Percentiles rank a stretch among this genome's conserved stretches.
Evolutionary conservation across 345 rosid genomes (phyloP).

Genomic region (Acer campestre): DNA sequence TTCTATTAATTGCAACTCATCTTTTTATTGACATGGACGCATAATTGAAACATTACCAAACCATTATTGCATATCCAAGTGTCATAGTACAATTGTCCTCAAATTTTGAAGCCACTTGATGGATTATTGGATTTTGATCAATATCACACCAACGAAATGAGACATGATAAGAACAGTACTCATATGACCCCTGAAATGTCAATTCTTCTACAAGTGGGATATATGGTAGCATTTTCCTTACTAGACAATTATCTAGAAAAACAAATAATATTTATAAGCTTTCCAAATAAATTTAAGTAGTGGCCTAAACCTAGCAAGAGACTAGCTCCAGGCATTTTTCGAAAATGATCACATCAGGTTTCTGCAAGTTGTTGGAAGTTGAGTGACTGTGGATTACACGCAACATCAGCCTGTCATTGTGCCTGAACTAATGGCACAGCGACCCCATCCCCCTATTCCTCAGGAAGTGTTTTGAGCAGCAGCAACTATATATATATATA

Average conservation of each 20-base stretch:
- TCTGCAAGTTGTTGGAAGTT: slow-evolving; percentile 14
- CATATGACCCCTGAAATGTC: slow-evolving; percentile 17
- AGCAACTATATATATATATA: neutral
- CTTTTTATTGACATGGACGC: too few relatives aligned
- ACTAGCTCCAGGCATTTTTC: neutral
- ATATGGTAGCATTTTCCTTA: neutral
- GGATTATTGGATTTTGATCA: slow-evolving; percentile 13
- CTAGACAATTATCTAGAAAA: neutral
- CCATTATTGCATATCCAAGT: slow-evolving; percentile 7
- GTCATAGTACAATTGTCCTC: slow-evolving; percentile 24
- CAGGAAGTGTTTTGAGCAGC: neutral
- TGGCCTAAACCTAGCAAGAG: neutral
- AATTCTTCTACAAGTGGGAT: slow-evolving; percentile 28
- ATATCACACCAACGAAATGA: neutral
- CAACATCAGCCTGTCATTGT: slow-evolving; percentile 11
- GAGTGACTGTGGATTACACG: neutral
- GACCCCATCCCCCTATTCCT: neutral
- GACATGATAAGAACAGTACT: neutral
- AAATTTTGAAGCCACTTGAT: slow-evolving; percentile 14
- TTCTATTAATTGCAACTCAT: too few relatives aligned
- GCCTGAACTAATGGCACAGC: neutral
- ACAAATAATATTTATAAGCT: neutral
- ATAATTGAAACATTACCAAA: neutral
- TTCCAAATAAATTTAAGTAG: neutral
- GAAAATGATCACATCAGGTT: neutral